phyloP scores from a whole-genome alignment of 2,329 filamentous ascomycete genomes.

The Hortaea werneckii region DNA sequence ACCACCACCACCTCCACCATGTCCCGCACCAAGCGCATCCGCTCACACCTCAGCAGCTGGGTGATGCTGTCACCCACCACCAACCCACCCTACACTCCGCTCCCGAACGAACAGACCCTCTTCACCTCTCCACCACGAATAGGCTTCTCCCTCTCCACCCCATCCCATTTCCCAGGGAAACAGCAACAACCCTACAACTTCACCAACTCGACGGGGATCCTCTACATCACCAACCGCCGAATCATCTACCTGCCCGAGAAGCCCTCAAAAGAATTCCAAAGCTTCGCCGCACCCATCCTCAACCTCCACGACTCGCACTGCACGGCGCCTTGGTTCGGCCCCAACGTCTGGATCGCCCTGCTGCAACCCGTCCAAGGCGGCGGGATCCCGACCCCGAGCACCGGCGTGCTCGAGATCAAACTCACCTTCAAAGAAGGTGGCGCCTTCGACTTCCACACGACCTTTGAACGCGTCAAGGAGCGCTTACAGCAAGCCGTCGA shows the following conservation, averaged over 20 bases:
- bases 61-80: slow-evolving; percentile 67
- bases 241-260: slow-evolving; percentile 77
- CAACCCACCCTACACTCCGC: slow-evolving; percentile 57
- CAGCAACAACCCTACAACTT: slow-evolving; percentile 33
- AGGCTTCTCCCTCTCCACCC: slow-evolving; percentile 51
- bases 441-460: slow-evolving; percentile 80
- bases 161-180: slow-evolving; percentile 53
- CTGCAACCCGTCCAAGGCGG: slow-evolving; percentile 75
- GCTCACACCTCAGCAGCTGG: slow-evolving; percentile 50
- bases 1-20: not conserved
- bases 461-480: slow-evolving; percentile 77
- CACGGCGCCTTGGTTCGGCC: slow-evolving; percentile 81
- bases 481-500: slow-evolving; percentile 72
- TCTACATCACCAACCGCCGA: slow-evolving; percentile 38
- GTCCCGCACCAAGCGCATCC: slow-evolving; percentile 4
- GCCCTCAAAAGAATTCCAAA: slow-evolving; percentile 60
- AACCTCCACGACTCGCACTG: slow-evolving; percentile 81
- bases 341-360: slow-evolving; percentile 77
- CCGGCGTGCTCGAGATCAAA: slow-evolving; percentile 67
- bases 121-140: slow-evolving; percentile 73
- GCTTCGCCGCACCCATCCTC: slow-evolving; percentile 79
- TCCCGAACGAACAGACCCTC: slow-evolving; percentile 73
- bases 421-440: slow-evolving; percentile 90
- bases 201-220: slow-evolving; percentile 12
- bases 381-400: slow-evolving; percentile 61